Evolutionary conservation across 805 yeast genomes (phyloP), one percentile per base, ranked within the genome.

Genomic region (Saccharomycopsis fodiens): DNA sequence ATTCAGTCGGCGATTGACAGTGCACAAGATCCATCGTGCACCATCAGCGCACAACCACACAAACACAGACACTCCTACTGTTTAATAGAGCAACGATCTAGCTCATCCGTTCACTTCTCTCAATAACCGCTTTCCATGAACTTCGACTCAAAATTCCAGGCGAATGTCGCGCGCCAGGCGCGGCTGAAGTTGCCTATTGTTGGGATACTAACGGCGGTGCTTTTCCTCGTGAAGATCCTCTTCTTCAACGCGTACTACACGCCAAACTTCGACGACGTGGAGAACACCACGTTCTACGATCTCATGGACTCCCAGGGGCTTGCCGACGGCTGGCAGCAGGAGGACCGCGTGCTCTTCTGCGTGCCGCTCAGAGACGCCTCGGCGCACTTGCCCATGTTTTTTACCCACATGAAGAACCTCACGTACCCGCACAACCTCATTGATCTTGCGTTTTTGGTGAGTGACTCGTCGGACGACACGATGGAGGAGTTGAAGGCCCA

Each of bases 321-420:
- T 12, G 72, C 72, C 4, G 73, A 78, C 44, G 96, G 96, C 5
- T 83, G 93, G 93, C 83, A 81, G 55, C 67, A 70, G 40, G 76
- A 74, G 12, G 96, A 89, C 59, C 70, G 95, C 41, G 82, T 88
- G 17, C 66, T 88, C 48, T 85, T 86, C 54, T 78, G 91, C 54
- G 95, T 89, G 8, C 97, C 97, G 4, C 69, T 88, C 54, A 77
- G 97, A 66, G 96, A 89, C 61, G 97, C 97, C 1, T 84, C 89
- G 2, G 76, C 82, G 16, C 96, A 87, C 68, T 69, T 88, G 60
- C 91, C 93, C 35, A 80, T 87, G 85, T 86, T 89, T 57, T 89
- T 88, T 59, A 74, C 78, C 27, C 94, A 88, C 63, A 72, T 89
- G 81, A 68, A 66, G 45, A 80, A 81, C 60, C 69, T 88, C 61